Conservation (phyloP, 2,329 filamentous ascomycete genomes). For the Fulvia fulva region DNA sequence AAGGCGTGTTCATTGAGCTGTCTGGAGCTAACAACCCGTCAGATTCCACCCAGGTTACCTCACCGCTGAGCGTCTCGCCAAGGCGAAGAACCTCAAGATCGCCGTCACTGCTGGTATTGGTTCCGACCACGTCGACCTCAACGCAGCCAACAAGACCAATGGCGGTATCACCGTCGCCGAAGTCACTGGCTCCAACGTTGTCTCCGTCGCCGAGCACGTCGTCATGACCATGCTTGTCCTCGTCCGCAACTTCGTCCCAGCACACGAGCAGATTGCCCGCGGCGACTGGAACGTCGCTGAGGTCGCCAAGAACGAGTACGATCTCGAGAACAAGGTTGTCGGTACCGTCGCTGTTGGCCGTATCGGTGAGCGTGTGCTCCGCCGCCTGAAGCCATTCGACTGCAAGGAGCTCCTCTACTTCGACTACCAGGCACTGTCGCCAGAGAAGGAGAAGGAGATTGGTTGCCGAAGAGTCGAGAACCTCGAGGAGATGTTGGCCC, state of each 20-base stretch:
- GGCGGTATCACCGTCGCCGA: constrained; percentile 95
- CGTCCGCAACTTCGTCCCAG: constrained; percentile 96
- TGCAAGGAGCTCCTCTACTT: constrained; percentile 99
- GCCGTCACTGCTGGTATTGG: constrained; percentile 96
- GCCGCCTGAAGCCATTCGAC: constrained; percentile 93
- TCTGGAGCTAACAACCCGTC: constrained; percentile 4
- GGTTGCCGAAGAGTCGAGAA: constrained; percentile 82
- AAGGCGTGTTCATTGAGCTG: not conserved
- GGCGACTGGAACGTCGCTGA: constrained; percentile 96
- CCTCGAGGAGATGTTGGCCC: constrained; percentile 88
- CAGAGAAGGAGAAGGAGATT: constrained; percentile 91
- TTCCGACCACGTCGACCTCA: constrained; percentile 95
- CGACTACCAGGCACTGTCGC: constrained; percentile 90
- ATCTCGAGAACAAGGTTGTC: constrained; percentile 95
- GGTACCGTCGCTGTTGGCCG: constrained; percentile 96
- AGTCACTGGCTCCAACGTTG: constrained; percentile 96
- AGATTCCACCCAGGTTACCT: constrained; percentile 99
- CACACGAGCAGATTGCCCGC: constrained; percentile 83
- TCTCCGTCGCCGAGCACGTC: constrained; percentile 97
- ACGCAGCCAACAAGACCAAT: constrained; percentile 97
- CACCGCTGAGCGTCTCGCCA: constrained; percentile 89
- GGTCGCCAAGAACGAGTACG: constrained; percentile 97
- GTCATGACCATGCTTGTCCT: constrained; percentile 97
- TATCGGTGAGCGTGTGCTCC: constrained; percentile 95
- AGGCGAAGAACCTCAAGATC: constrained; percentile 98